Evolutionary conservation across 108 stramenopile species (phyloP).

Genomic region (Skeletonema potamos): DNA sequence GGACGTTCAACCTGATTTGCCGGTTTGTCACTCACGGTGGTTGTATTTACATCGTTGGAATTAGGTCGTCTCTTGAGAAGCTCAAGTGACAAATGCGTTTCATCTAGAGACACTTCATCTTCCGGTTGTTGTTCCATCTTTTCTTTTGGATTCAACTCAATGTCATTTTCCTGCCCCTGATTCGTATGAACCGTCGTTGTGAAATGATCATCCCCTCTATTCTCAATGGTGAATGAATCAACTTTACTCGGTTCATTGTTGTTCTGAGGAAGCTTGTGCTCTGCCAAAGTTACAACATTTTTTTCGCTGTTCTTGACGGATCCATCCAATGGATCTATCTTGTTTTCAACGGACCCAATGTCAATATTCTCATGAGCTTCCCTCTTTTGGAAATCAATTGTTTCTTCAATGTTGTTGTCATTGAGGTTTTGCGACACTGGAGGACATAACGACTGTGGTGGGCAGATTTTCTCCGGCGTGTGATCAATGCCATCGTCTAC

Average conservation of each 20-base stretch:
- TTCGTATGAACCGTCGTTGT: neutral
- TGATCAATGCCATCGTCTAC: neutral
- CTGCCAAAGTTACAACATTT: neutral
- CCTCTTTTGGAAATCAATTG: neutral
- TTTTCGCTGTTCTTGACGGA: neutral
- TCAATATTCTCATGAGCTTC: neutral
- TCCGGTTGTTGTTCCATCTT: neutral
- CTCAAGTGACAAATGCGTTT: neutral
- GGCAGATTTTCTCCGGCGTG: neutral
- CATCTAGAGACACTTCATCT: neutral
- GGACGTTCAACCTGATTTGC: neutral
- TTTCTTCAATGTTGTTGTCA: neutral
- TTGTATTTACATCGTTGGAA: neutral
- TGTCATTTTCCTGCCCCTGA: neutral
- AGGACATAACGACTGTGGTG: neutral
- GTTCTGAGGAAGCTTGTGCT: neutral
- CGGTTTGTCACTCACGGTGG: neutral
- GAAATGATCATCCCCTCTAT: neutral
- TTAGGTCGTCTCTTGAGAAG: neutral
- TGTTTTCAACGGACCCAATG: neutral
- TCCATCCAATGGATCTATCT: neutral
- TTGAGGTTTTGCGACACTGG: neutral
- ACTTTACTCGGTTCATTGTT: neutral
- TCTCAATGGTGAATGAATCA: neutral
- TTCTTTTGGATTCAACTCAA: neutral